Percentiles rank a stretch among this genome's conserved stretches.
phyloP scores from a whole-genome alignment of 2,329 filamentous ascomycete genomes.

The Immersiporthe knoxdaviesiana region DNA sequence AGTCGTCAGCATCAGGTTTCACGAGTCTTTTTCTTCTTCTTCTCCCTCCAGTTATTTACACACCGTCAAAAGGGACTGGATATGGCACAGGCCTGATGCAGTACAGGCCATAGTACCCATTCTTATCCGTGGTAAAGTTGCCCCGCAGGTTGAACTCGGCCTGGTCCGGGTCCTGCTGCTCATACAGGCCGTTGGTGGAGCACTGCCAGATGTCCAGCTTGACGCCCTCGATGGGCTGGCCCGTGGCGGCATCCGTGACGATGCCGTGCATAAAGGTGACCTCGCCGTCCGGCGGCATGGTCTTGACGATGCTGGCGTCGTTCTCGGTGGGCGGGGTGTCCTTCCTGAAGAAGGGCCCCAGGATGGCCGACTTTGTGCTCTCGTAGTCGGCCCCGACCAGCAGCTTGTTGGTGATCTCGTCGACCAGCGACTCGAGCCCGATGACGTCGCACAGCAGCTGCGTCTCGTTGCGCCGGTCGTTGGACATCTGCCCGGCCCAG shows the following conservation, averaged over 20 bases:
- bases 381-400: conserved; percentile 50
- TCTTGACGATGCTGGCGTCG: conserved; percentile 66
- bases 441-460: conserved; percentile 74
- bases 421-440: conserved; percentile 75
- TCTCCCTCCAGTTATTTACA: not conserved
- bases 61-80: conserved; percentile 35
- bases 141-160: conserved; percentile 68
- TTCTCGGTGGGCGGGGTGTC: conserved; percentile 72
- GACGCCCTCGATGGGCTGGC: conserved; percentile 66
- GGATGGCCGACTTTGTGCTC: conserved; percentile 73
- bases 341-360: conserved; percentile 83
- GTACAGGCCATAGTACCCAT: conserved; percentile 64
- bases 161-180: conserved; percentile 69
- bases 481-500: conserved; percentile 70
- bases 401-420: conserved; percentile 75
- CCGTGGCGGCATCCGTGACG: conserved; percentile 59
- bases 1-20: conserved; percentile 33
- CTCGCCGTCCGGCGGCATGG: conserved; percentile 53
- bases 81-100: conserved; percentile 57
- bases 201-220: conserved; percentile 81
- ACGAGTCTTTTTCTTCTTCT: too few relatives aligned
- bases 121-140: conserved; percentile 64
- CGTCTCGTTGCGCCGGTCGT: conserved; percentile 71
- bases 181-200: conserved; percentile 69
- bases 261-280: conserved; percentile 67